Base-by-base conservation (phyloP, 2,329 filamentous ascomycete genomes). In the Fusarium odoratissimum region DNA sequence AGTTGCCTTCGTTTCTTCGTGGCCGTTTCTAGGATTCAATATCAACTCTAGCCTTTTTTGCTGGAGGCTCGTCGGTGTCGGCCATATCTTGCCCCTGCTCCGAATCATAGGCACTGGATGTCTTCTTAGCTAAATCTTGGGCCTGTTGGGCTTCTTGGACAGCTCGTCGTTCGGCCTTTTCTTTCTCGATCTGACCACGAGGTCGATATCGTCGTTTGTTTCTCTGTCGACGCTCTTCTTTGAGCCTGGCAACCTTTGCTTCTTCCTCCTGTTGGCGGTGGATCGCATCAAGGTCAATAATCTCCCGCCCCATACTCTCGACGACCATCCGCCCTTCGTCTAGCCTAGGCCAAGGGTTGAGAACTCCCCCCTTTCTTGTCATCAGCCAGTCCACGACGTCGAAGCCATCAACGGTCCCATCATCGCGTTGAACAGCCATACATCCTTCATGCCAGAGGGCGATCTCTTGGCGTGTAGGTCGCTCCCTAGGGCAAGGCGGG, bases 131-230 rank as follows among this genome's bases (percentile, higher is more conserved):
- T 40, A 56, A 40, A 14, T 45, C 48, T 10, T 58, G 37, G 7
- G 42, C 51, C 21, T 68, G 30, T 42, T 64, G 37, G 17, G 67
- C 56, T 31, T 51, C 61, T 30, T 60, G 51, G 25, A 70, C 67
- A 30, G 64, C 71, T 35, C 54, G 52, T 54, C 40, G 59, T 28
- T 73, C 60, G 7, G 69, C 65, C 52, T 66, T 70, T 45, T 76
- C 74, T 55, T 54, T 74, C 19, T 60, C 64, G 35, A 71, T 64
- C 28, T 76, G 60, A 14, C 74, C 64, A 45, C 75, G 62, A n/a
- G 71, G 71, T 17, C 69, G 60, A 42, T 76, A 78, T 46, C 70
- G 71, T n/a, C 63, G 59, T 41, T 78, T 78, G 46, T 74, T 77
- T 23, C 71, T 75, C 37, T 67, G 55, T 14, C 73, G 71, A 30